Percentiles rank a stretch among this genome's conserved stretches.
Evolutionary conservation across 2,329 filamentous ascomycete species (phyloP).

Genomic region (Trichoderma breve): DNA sequence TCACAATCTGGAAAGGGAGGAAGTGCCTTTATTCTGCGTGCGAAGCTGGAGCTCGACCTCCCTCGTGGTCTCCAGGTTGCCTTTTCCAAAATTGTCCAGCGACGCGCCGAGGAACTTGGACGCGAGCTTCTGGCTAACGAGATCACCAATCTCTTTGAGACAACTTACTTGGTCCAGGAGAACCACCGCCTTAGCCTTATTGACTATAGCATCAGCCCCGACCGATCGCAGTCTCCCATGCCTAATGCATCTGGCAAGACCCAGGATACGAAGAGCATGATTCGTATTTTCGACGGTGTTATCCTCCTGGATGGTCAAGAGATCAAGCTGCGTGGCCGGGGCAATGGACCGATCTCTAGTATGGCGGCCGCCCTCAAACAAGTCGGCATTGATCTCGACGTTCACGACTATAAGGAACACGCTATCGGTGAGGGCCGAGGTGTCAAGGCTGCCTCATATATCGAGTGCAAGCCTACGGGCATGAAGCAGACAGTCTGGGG

Average conservation of each 20-base stretch:
- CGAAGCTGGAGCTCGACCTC: slow-evolving; percentile 1
- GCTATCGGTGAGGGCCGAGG: slow-evolving; percentile 1
- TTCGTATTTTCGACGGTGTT: slow-evolving; percentile 4
- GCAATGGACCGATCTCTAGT: slow-evolving; percentile 7
- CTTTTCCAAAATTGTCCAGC: slow-evolving; percentile 2
- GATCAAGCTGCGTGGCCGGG: background rate
- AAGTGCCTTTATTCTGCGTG: slow-evolving; percentile 1
- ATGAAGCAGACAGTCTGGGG: slow-evolving; percentile 8
- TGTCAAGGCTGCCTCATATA: slow-evolving; percentile 1
- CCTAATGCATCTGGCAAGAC: background rate
- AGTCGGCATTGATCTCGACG: background rate
- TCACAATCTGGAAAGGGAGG: slow-evolving; percentile 3
- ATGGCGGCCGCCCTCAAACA: slow-evolving; percentile 1
- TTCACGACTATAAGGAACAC: slow-evolving; percentile 8
- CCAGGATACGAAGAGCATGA: slow-evolving; percentile 4
- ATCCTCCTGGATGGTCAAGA: background rate
- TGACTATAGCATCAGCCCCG: slow-evolving; percentile 1
- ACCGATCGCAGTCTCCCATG: slow-evolving; percentile 6
- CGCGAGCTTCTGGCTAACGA: slow-evolving; percentile 2
- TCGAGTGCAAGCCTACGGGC: slow-evolving; percentile 5
- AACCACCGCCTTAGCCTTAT: slow-evolving; percentile 3
- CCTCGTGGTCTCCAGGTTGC: background rate
- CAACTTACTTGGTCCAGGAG: background rate
- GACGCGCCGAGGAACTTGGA: slow-evolving; percentile 5
- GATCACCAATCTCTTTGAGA: background rate